Base-by-base conservation (phyloP, 768 basidiomycete genomes). In the Mycena alexandri region DNA sequence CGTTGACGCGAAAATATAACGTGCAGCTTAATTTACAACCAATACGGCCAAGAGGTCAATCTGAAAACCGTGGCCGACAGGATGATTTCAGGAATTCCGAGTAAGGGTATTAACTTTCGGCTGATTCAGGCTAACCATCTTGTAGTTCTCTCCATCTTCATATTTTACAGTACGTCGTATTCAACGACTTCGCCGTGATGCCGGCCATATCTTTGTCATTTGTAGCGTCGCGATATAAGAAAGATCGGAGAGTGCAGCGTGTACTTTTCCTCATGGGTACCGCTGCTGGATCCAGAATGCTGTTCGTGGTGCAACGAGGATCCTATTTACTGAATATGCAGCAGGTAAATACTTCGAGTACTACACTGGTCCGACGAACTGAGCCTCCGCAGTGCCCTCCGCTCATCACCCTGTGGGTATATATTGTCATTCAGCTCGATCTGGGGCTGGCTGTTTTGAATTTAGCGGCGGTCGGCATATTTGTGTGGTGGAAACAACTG, bases 391-490 rank as follows among this genome's bases (percentile, higher is more conserved):
- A 95, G 94, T 86, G 86, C 63, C 93, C 94, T 14, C 92, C 94
- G 13, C 79, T 94, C 61, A 89, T 89, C 3, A 93, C 93, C 0
- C 74, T 91, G 8, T 95, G 94, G 93, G 81, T 94, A 11, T 95
- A 92, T 72, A 83, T 87, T 4, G 81, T 94, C 54, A 80, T 93
- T 14, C 90, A 93, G 69, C 82, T 94, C 29, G 86, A 90, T 62
- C 78, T 95, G 25, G 82, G 81, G 3, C 86, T 88, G 21, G 89
- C 93, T 7, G 79, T 88, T 5, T 63, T 88, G 33, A 88, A 86
- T 68, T 81, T 95, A 16, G 62, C 76, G 2, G 65, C 83, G 16
- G 86, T 92, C 42, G 87, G 83, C 8, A 73, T 72, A 50, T 94
- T 87, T 79, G 79, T 87, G 10, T 87, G 89, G 88, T 92, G 85